Percentiles rank a stretch among this genome's conserved stretches.
phyloP scores from a whole-genome alignment of 2,329 filamentous ascomycete species.

The Nothophoma quercina region DNA sequence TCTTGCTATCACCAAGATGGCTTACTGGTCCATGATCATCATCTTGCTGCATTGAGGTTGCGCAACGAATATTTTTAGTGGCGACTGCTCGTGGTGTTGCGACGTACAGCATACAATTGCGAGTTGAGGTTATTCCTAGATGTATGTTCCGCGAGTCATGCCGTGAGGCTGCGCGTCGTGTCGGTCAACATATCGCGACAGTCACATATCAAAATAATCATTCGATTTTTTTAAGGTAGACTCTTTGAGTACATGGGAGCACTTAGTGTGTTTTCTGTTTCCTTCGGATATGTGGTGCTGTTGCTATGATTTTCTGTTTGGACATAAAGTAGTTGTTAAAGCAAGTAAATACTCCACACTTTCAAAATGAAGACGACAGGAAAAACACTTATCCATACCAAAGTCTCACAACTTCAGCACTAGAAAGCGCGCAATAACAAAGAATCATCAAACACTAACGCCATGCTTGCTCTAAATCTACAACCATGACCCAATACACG shows the following conservation, averaged over 20 bases:
- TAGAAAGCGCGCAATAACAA: background rate
- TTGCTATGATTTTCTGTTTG: background rate
- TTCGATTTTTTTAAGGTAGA: background rate
- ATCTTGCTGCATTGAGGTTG: too few relatives aligned
- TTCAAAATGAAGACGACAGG: background rate
- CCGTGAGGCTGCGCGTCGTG: background rate
- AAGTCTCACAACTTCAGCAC: too few relatives aligned
- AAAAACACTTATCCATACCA: background rate
- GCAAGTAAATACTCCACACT: background rate
- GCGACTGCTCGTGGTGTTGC: too few relatives aligned
- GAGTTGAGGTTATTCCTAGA: too few relatives aligned
- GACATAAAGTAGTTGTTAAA: background rate
- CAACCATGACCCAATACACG: too few relatives aligned
- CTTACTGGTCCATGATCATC: too few relatives aligned
- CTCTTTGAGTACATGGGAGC: too few relatives aligned
- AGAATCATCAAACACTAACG: background rate
- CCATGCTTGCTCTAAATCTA: background rate
- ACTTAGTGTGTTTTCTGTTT: background rate
- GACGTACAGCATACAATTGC: too few relatives aligned
- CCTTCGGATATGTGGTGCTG: background rate
- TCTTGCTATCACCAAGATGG: too few relatives aligned
- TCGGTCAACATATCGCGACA: background rate
- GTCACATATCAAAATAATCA: background rate
- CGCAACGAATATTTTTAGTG: too few relatives aligned
- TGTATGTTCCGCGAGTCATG: background rate